These are phyloP conservation scores for Saturnispora sanitii DNA, from an alignment of 805 yeast genomes.

Conservation along the genomic window DNA sequence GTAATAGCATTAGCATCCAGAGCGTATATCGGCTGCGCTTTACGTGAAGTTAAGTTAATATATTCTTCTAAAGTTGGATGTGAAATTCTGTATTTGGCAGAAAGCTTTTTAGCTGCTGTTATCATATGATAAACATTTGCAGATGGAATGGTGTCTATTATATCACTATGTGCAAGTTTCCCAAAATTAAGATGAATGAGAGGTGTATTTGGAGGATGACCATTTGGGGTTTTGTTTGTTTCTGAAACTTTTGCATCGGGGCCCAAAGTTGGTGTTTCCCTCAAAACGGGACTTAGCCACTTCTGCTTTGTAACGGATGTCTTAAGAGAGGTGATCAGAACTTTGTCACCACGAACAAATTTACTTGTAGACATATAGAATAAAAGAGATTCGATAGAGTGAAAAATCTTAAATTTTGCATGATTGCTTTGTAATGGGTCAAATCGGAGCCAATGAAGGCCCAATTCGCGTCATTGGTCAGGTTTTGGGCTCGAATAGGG, in stretches of 20 bases:
- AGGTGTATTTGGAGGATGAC: constrained; percentile 11
- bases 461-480: background rate
- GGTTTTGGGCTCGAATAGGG: background rate
- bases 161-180: constrained; percentile 27
- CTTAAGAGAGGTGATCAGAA: constrained; percentile 22
- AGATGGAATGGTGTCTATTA: constrained; percentile 32
- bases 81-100: constrained; percentile 26
- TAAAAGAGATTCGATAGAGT: no score
- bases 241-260: constrained; percentile 4
- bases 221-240: constrained; percentile 6
- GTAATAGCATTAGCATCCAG: constrained; percentile 40
- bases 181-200: constrained; percentile 21
- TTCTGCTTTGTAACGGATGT: constrained; percentile 17
- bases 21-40: constrained; percentile 44
- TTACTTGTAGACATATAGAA: constrained; percentile 13
- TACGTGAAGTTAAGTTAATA: constrained; percentile 30
- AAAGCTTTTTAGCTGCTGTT: constrained; percentile 10
- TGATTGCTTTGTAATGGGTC: background rate
- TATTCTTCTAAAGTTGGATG: constrained; percentile 40
- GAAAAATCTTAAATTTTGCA: background rate
- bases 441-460: background rate
- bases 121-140: constrained; percentile 20
- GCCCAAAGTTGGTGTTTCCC: constrained; percentile 3
- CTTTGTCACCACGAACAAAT: constrained; percentile 26
- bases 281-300: constrained; percentile 26